Conservation (phyloP, 108 stramenopile species). For the Fragilaria crotonensis region DNA sequence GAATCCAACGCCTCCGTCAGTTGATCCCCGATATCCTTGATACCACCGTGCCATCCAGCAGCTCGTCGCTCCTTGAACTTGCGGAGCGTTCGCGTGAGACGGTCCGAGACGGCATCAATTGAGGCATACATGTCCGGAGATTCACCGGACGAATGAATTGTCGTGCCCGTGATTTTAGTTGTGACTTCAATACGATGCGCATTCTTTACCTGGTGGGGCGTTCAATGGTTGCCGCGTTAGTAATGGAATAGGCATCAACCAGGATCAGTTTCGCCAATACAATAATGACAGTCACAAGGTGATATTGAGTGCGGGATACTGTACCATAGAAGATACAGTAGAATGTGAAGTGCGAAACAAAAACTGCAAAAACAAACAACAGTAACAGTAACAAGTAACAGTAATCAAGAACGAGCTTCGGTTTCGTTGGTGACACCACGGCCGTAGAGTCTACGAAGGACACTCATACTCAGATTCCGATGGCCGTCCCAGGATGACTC, state of each 20-base stretch:
- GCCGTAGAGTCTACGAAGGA: neutral
- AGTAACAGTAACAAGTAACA: too few relatives aligned
- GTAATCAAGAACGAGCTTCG: too few relatives aligned
- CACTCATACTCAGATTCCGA: too few relatives aligned
- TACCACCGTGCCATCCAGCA: conserved; percentile 73
- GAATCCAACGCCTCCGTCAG: conserved; percentile 60
- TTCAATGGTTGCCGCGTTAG: too few relatives aligned
- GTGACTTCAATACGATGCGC: conserved; percentile 73
- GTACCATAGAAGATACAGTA: too few relatives aligned
- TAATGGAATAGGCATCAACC: conserved; percentile 6
- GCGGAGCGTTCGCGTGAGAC: conserved; percentile 65
- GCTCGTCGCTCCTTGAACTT: conserved; percentile 79
- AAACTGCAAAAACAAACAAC: too few relatives aligned
- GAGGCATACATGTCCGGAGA: conserved; percentile 80
- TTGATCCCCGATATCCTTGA: conserved; percentile 61
- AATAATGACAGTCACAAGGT: too few relatives aligned
- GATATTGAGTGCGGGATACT: too few relatives aligned
- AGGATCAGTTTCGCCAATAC: too few relatives aligned
- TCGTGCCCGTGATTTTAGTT: conserved; percentile 70
- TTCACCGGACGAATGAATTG: conserved; percentile 60
- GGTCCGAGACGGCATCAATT: conserved; percentile 63
- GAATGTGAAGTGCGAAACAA: too few relatives aligned
- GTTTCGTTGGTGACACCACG: neutral
- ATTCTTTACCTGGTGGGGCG: conserved; percentile 54
- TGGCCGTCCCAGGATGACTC: too few relatives aligned